Base-by-base conservation (phyloP, 805 yeast species). In the Lachancea mirantina region DNA sequence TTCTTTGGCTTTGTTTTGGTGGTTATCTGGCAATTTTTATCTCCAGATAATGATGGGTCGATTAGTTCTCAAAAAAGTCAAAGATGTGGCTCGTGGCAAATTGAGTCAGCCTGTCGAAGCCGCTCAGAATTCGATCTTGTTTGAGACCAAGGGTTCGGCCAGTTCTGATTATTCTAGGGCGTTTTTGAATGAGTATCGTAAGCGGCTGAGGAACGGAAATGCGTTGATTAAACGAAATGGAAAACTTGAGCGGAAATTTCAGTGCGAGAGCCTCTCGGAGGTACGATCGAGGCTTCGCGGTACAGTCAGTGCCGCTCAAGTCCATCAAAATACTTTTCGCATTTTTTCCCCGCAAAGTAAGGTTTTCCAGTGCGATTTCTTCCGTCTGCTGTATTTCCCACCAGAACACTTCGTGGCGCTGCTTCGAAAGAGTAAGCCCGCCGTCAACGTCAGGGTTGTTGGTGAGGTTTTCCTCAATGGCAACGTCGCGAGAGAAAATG, bases 381-480 rank as follows among this genome's bases (percentile, higher is more conserved):
- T 57, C 35, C 27, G 32, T 8, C 22, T 57, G 15, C 30, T 32
- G 18, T 57, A 42, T 34, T 49, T 42, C 28, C 61, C 62, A 16
- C 43, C 51, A 5, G 42, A 43, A 11, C 60, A 56, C 32, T 49
- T 56, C 30, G 26, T 54, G 14, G 41, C 49, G 2, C 8, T 51
- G 18, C 50, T 52, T 29, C 43, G 58, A 16, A 55, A 55, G 35
- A 42, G 52, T 11, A 48, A 41, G 29, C 62, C 62, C 6, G 49
- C 52, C 3, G 23, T 52, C 10, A 42, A 42, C 19, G 46, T 52
- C 2, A 45, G 39, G 25, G 41, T 38, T 8, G 33, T 30, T 13
- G 42, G 43, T 25, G 38, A 39, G 28, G 39, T 38, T 10, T 39
- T 35, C 8, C 32, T 44, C 14, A 46, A 47, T 29, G 49, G 46